Base-by-base conservation (phyloP, 2,329 filamentous ascomycete genomes). In the Fusarium beomiforme region DNA sequence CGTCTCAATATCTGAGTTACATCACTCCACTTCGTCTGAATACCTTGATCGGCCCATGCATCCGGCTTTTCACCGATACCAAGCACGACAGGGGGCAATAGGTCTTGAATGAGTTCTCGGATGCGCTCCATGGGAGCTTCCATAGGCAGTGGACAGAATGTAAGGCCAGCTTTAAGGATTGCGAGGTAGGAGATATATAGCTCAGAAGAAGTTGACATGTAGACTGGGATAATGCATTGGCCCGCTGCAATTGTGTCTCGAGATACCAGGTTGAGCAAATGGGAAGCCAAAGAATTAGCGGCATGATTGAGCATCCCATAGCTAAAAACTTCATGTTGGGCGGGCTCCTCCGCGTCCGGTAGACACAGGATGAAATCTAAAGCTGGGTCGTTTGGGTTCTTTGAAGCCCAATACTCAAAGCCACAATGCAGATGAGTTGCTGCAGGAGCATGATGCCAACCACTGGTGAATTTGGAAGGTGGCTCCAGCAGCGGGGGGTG, bases 101-200 rank as follows among this genome's bases (percentile, higher is more conserved):
- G 49, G n/a, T 58, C 55, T n/a, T 58, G 24, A 16, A 58, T n/a
- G 37, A 58, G 55, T 17, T 58, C 55, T 24, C 43, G 33, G 24
- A 58, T 49, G 24, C 55, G 55, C 13, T 37, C 26, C 8, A 58
- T 33, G 5, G 81, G 80, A 1, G 76, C 78, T 47, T 82, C 80
- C 33, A 79, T 72, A 1, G 80, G 78, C n/a, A 82, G 72, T 3
- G 81, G 81, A 49, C 74, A 82, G 59, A 82, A 81, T 12, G 79
- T 78, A 36, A 75, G 64, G 24, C 80, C 80, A 17, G 79, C 77
- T 61, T 82, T 82, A 17, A 82, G 69, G 62, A 76, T 67, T 23
- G 71, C 80, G 11, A 82, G 75, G 51, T 81, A 82, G 17, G 78
- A 76, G 26, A 80, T 75, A 59, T 82, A 82, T 6, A 82, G 75